Conservation (phyloP, 2,329 filamentous ascomycete species). For the Cladosporium velox region DNA sequence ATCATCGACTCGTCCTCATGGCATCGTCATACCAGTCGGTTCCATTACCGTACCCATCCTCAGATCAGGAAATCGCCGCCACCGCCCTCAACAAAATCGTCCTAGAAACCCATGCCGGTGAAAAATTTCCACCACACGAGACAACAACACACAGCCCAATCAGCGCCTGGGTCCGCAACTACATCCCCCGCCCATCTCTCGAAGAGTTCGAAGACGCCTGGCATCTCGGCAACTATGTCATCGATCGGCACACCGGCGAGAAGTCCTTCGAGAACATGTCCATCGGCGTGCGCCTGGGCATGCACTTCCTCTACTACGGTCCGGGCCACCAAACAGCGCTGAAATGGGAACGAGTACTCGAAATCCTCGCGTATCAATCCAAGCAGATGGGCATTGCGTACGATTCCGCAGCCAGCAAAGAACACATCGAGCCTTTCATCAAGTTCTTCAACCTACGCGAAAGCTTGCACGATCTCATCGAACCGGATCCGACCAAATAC, state of each 20-base stretch:
- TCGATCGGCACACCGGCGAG: slow-evolving; percentile 43
- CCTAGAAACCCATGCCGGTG: not conserved
- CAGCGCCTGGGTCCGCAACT: slow-evolving; percentile 25
- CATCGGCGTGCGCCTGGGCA: slow-evolving; percentile 46
- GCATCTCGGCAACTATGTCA: slow-evolving; percentile 49
- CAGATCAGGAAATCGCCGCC: not conserved
- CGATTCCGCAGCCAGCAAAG: slow-evolving; percentile 40
- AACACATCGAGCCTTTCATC: slow-evolving; percentile 46
- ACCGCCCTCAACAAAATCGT: not conserved
- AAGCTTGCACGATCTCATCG: slow-evolving; percentile 37
- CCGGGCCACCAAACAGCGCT: slow-evolving; percentile 42
- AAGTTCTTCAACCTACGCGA: slow-evolving; percentile 40
- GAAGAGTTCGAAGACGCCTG: slow-evolving; percentile 40
- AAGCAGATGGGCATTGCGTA: slow-evolving; percentile 46
- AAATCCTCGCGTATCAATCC: slow-evolving; percentile 41
- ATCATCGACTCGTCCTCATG: not conserved
- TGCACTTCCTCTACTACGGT: slow-evolving; percentile 49
- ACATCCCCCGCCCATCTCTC: slow-evolving; percentile 33
- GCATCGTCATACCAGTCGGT: not conserved
- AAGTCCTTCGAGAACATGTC: slow-evolving; percentile 47
- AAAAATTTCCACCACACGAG: not conserved
- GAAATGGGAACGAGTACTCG: slow-evolving; percentile 39
- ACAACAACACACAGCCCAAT: not conserved
- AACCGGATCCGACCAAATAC: slow-evolving; percentile 44
- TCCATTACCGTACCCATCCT: not conserved